A percentile compares a stretch with the other conserved stretches of the same genome.
Conservation (phyloP, 2,329 filamentous ascomycete genomes). For the Ophiostoma tasmaniense region DNA sequence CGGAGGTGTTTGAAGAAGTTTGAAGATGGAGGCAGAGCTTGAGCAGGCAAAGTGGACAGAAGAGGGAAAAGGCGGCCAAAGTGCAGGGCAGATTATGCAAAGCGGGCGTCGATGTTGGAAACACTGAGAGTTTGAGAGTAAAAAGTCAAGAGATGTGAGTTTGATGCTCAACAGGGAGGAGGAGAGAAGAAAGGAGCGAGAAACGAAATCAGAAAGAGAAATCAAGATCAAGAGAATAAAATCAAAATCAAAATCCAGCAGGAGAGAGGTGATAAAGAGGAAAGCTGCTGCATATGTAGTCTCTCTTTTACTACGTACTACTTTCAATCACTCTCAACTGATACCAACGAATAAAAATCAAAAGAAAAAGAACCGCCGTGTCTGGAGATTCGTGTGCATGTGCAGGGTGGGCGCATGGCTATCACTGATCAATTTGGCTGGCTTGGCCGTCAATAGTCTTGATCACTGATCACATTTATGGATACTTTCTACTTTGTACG, state of each 20-base stretch:
- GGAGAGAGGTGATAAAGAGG: neutral
- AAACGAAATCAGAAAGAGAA: neutral
- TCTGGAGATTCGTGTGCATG: neutral
- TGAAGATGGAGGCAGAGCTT: neutral
- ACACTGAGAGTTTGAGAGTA: constrained; percentile 20
- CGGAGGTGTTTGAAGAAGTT: constrained; percentile 20
- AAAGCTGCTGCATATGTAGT: neutral
- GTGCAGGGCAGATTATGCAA: neutral
- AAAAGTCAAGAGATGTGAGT: constrained; percentile 31
- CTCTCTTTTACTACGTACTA: neutral
- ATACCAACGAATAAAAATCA: no score
- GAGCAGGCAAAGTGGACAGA: neutral
- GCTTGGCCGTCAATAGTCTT: neutral
- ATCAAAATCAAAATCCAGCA: neutral
- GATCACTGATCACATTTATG: constrained; percentile 2
- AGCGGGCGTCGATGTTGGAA: neutral
- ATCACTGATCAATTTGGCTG: neutral
- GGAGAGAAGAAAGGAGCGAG: neutral
- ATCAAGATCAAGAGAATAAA: neutral
- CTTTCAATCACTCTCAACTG: neutral
- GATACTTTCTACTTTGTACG: neutral
- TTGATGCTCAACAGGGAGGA: constrained; percentile 32
- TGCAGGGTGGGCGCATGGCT: constrained; percentile 15
- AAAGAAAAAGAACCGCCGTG: neutral
- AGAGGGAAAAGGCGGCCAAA: no score